phyloP scores from a whole-genome alignment of 108 stramenopile genomes.

The Cyclotella choctawhatcheeana region DNA sequence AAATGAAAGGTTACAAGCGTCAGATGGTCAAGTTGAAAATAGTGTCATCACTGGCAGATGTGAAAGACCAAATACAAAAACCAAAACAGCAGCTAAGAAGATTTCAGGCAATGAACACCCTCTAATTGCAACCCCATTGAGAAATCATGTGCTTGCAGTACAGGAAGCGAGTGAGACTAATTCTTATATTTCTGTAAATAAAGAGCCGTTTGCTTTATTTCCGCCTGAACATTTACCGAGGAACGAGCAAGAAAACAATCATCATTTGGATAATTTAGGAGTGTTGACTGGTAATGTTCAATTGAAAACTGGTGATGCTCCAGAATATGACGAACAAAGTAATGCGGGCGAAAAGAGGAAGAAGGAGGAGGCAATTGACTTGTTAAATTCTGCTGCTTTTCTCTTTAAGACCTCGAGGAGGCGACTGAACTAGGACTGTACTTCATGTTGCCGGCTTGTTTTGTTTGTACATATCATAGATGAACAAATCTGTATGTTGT shows the following conservation, averaged over 20 bases:
- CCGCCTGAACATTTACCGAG: slow-evolving; percentile 11
- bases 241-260: neutral
- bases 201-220: slow-evolving; percentile 29
- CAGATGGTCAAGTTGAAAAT: too few relatives aligned
- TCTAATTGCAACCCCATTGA: slow-evolving; percentile 22
- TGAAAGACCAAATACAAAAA: neutral
- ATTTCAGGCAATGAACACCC: slow-evolving; percentile 29
- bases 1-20: slow-evolving; percentile 4
- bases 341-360: neutral
- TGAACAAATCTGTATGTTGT: too few relatives aligned
- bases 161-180: slow-evolving; percentile 30
- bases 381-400: slow-evolving; percentile 39
- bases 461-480: too few relatives aligned
- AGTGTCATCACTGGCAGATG: too few relatives aligned
- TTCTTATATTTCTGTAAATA: slow-evolving; percentile 21
- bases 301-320: neutral
- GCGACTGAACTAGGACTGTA: slow-evolving; percentile 12
- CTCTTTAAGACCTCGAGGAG: slow-evolving; percentile 25
- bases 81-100: neutral
- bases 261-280: neutral
- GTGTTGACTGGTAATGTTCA: neutral
- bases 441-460: too few relatives aligned
- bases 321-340: neutral
- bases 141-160: slow-evolving; percentile 32
- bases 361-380: slow-evolving; percentile 33